These are phyloP conservation scores for Calonectria hongkongensis DNA, from an alignment of 2,329 filamentous ascomycete genomes.

Conservation along the genomic window DNA sequence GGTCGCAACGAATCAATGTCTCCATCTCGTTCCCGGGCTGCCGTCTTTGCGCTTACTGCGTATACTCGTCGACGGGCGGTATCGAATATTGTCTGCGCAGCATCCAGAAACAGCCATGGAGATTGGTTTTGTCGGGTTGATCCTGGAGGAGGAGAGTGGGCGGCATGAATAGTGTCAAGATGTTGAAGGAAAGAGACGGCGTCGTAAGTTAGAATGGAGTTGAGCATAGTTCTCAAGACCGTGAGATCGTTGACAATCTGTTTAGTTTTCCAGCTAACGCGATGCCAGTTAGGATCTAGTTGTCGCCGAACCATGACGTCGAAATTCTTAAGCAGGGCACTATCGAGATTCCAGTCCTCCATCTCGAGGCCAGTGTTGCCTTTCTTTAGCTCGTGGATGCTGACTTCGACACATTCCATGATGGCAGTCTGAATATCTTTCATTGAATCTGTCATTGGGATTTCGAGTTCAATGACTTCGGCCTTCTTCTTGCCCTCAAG, in stretches of 20 bases:
- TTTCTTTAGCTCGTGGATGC: constrained; percentile 95
- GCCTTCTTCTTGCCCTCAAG: constrained; percentile 95
- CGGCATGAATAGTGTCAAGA: constrained; percentile 93
- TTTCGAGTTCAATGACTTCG: constrained; percentile 96
- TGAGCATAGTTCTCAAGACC: constrained; percentile 87
- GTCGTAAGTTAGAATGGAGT: constrained; percentile 89
- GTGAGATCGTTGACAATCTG: constrained; percentile 95
- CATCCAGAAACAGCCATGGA: constrained; percentile 96
- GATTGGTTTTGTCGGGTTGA: constrained; percentile 92
- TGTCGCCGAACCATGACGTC: constrained; percentile 92
- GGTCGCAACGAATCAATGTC: constrained; percentile 80
- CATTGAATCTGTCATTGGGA: constrained; percentile 97
- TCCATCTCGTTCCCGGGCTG: constrained; percentile 65
- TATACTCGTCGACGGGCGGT: constrained; percentile 93
- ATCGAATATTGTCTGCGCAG: constrained; percentile 94
- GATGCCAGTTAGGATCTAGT: constrained; percentile 97
- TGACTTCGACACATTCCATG: constrained; percentile 96
- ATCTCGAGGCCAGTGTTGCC: constrained; percentile 92
- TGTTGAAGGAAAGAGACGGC: constrained; percentile 94
- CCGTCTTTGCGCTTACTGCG: constrained; percentile 77
- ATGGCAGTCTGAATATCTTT: constrained; percentile 94
- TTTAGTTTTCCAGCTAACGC: constrained; percentile 94
- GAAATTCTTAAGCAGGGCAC: constrained; percentile 93
- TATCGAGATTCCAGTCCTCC: constrained; percentile 97
- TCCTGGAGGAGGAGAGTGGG: constrained; percentile 90